Percentiles rank a stretch among this genome's conserved stretches.
These are phyloP conservation scores for Trichoderma lentiforme DNA, from an alignment of 2,329 filamentous ascomycete genomes.

Conservation along the genomic window DNA sequence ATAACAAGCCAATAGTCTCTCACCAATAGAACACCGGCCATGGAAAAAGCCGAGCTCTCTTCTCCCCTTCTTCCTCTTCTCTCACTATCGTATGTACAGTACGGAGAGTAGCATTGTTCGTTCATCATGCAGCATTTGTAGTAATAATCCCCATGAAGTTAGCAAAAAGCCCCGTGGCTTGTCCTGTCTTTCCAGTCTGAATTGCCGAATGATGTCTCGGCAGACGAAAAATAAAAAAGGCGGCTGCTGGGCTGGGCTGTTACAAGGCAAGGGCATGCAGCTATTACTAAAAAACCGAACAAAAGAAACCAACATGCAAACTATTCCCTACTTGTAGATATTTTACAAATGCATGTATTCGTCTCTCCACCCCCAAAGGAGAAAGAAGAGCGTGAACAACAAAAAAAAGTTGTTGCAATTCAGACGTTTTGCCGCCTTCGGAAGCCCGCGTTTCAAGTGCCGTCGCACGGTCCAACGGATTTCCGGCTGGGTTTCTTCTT, in stretches of 20 bases:
- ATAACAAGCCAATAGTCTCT: neutral
- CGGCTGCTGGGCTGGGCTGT: too few species aligned
- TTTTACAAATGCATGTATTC: neutral
- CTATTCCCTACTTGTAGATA: conserved; percentile 9
- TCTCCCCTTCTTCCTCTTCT: neutral
- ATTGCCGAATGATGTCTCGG: neutral
- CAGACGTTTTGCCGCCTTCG: conserved; percentile 2
- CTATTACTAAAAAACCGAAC: neutral
- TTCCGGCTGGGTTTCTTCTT: neutral
- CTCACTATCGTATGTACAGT: neutral
- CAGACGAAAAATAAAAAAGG: neutral
- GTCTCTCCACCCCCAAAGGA: neutral
- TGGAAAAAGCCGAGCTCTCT: neutral
- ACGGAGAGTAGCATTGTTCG: too few species aligned
- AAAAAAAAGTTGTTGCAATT: neutral
- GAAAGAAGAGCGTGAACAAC: neutral
- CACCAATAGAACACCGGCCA: neutral
- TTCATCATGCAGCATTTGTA: neutral
- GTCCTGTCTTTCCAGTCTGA: neutral
- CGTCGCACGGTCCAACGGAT: conserved; percentile 7
- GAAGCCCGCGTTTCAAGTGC: conserved; percentile 10
- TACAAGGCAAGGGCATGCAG: too few species aligned
- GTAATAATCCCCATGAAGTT: neutral
- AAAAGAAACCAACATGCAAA: neutral
- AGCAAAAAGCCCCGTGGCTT: too few species aligned